phyloP scores from a whole-genome alignment of 139 green algal genomes.

The Picochlorum sp. region DNA sequence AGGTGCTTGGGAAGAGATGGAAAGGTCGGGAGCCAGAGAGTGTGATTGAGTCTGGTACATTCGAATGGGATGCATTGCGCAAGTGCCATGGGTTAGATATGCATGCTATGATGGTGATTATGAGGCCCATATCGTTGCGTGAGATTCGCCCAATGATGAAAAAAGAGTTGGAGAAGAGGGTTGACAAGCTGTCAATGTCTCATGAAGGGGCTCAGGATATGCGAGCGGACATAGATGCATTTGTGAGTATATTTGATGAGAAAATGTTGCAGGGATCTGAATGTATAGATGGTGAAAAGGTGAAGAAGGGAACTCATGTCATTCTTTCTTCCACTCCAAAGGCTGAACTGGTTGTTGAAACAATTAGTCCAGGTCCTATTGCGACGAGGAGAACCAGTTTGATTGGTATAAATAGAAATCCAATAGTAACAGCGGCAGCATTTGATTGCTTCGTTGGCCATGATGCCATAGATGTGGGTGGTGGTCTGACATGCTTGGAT shows the following conservation, averaged over 20 bases:
- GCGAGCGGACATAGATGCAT: not conserved
- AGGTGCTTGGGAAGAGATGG: constrained; percentile 11
- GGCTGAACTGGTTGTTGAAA: constrained; percentile 14
- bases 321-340: constrained; percentile 8
- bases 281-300: not conserved
- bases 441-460: constrained; percentile 27
- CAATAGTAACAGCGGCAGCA: constrained; percentile 5
- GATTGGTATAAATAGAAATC: constrained; percentile 10
- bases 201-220: not conserved
- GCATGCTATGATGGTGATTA: constrained; percentile 21
- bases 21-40: not conserved
- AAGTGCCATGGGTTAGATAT: constrained; percentile 22
- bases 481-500: constrained; percentile 7
- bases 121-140: constrained; percentile 6
- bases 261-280: constrained; percentile 6
- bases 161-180: not conserved
- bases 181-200: not conserved
- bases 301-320: constrained; percentile 25
- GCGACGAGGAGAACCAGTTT: constrained; percentile 4
- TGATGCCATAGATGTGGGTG: constrained; percentile 10
- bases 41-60: not conserved
- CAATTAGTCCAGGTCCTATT: constrained; percentile 24
- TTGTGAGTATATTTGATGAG: constrained; percentile 12
- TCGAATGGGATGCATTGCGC: constrained; percentile 20
- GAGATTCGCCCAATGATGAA: not conserved